phyloP scores from a whole-genome alignment of 306 rosid genomes.

The Inga oerstediana region DNA sequence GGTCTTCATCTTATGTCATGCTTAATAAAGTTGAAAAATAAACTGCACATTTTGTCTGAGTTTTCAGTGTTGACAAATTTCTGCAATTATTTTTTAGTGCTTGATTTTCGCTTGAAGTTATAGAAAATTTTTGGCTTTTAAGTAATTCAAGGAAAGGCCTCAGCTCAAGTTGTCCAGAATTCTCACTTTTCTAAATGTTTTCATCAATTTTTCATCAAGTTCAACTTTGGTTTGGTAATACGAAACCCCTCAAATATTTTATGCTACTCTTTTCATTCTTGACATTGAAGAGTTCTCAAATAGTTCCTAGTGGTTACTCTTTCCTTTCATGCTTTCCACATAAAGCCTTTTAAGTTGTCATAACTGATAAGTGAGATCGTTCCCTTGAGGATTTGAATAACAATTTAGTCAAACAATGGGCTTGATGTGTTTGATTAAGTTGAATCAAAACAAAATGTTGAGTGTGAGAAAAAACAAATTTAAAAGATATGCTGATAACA shows the following conservation, averaged over 20 bases:
- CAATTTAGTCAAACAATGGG: too few relatives aligned
- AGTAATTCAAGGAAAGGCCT: conserved; percentile 3
- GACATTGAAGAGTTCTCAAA: conserved; percentile 8
- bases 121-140: neutral
- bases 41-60: neutral
- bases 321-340: neutral
- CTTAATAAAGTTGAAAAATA: neutral
- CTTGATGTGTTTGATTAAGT: too few relatives aligned
- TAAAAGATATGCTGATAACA: too few relatives aligned
- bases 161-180: conserved; percentile 8
- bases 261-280: neutral
- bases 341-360: neutral
- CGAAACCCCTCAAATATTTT: neutral
- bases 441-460: too few relatives aligned
- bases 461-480: too few relatives aligned
- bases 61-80: neutral
- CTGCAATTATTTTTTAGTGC: neutral
- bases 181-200: conserved; percentile 15
- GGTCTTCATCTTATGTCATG: neutral
- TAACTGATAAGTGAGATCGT: too few relatives aligned
- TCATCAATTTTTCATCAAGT: neutral
- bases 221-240: neutral
- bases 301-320: neutral
- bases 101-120: neutral
- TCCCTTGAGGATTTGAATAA: too few relatives aligned